Conservation (phyloP, 1,139 yeast species). For the Sugiyamaella sp. region DNA sequence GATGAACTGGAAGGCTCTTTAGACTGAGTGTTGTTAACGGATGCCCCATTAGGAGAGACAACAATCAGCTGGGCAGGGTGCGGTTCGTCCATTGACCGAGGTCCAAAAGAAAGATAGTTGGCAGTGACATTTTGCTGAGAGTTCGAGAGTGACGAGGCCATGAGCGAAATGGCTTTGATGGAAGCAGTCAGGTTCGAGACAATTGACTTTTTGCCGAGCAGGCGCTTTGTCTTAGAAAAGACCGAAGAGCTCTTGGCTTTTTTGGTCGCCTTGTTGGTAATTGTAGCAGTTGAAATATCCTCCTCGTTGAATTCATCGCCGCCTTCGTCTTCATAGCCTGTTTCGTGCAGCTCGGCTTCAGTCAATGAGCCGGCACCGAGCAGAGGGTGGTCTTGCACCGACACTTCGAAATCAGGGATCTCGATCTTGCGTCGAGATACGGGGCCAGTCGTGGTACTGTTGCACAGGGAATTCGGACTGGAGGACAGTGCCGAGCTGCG, state of each 20-base stretch:
- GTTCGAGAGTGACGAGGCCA: slow-evolving; percentile 35
- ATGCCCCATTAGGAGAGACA: slow-evolving; percentile 6
- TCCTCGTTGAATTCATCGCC: slow-evolving; percentile 14
- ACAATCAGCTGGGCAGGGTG: slow-evolving; percentile 28
- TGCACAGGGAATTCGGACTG: neutral
- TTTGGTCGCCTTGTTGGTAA: neutral
- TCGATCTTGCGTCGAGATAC: slow-evolving; percentile 19
- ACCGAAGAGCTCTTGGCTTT: slow-evolving; percentile 7
- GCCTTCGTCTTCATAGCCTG: slow-evolving; percentile 4
- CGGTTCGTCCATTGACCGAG: slow-evolving; percentile 39
- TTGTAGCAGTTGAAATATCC: slow-evolving; percentile 3
- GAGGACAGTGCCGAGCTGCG: neutral
- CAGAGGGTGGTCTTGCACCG: slow-evolving; percentile 25
- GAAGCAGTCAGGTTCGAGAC: slow-evolving; percentile 37
- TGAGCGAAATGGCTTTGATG: slow-evolving; percentile 34
- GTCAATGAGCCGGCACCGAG: slow-evolving; percentile 1
- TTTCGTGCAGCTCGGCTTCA: neutral
- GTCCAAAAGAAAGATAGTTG: slow-evolving; percentile 35
- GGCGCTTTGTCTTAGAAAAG: slow-evolving; percentile 15
- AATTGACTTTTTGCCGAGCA: slow-evolving; percentile 25
- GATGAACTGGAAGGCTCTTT: too few relatives aligned
- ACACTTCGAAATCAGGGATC: slow-evolving; percentile 18
- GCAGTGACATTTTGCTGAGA: slow-evolving; percentile 34
- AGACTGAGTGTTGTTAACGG: neutral
- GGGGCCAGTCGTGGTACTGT: slow-evolving; percentile 6